A percentile compares a stretch with the other conserved stretches of the same genome.
Conservation (phyloP, 257 asterid genomes). For the Plantago elongata region DNA sequence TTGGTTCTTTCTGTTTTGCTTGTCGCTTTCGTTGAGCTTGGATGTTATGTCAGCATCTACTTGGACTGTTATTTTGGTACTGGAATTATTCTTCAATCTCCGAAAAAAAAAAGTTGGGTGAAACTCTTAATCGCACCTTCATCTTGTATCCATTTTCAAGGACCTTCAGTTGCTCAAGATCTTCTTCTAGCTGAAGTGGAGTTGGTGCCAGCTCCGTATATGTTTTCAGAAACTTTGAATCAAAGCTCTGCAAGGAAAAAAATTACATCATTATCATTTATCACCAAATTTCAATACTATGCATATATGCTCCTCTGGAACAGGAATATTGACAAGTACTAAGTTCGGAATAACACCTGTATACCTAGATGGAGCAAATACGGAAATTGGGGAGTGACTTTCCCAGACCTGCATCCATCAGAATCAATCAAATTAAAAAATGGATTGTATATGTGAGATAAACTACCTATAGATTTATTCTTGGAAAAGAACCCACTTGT, state of each 20-base stretch:
- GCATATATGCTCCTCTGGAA: neutral
- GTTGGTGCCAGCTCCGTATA: slow-evolving; percentile 71
- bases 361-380: slow-evolving; percentile 88
- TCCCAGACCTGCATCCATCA: slow-evolving; percentile 55
- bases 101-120: slow-evolving; percentile 1
- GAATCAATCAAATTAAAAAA: slow-evolving; percentile 1
- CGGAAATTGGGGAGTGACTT: slow-evolving; percentile 65
- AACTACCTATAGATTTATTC: too few relatives aligned
- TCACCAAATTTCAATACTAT: neutral
- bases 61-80: too few relatives aligned
- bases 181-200: slow-evolving; percentile 92
- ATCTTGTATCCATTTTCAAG: slow-evolving; percentile 93
- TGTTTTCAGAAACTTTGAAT: slow-evolving; percentile 66
- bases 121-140: slow-evolving; percentile 49
- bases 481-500: slow-evolving; percentile 52
- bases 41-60: too few relatives aligned
- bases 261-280: neutral
- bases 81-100: too few relatives aligned
- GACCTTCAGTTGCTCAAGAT: slow-evolving; percentile 91
- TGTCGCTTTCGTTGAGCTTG: too few relatives aligned
- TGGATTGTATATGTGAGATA: too few relatives aligned
- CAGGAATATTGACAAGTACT: neutral
- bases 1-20: too few relatives aligned
- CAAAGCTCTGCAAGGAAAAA: slow-evolving; percentile 58
- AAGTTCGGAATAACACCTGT: slow-evolving; percentile 43